A percentile compares a stretch with the other conserved stretches of the same genome.
These are phyloP conservation scores for Nannizzia gypsea DNA, from an alignment of 2,329 filamentous ascomycete genomes.

Conservation along the genomic window DNA sequence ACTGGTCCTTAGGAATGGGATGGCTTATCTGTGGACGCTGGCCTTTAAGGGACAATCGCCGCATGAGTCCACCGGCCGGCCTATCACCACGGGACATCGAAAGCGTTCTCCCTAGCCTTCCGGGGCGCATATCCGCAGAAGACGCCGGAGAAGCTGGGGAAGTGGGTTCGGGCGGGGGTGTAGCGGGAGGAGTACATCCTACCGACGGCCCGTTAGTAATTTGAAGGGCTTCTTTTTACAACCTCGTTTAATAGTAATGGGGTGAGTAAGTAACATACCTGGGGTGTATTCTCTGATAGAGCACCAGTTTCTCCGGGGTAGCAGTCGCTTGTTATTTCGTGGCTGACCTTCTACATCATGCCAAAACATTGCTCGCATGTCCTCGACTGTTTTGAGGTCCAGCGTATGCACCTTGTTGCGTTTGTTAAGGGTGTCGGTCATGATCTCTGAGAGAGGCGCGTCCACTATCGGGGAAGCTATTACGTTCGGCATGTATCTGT, in stretches of 20 bases:
- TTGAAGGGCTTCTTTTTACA: neutral
- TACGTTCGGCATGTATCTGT: conserved; percentile 92
- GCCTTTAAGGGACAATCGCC: conserved; percentile 37
- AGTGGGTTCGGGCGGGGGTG: conserved; percentile 43
- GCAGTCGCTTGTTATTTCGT: conserved; percentile 78
- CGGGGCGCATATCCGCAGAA: conserved; percentile 17
- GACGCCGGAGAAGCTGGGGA: conserved; percentile 20
- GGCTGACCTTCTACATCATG: conserved; percentile 80
- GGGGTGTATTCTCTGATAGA: conserved; percentile 77
- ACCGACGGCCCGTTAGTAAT: conserved; percentile 40
- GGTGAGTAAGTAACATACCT: conserved; percentile 36
- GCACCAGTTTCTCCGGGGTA: conserved; percentile 92
- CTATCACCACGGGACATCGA: conserved; percentile 48
- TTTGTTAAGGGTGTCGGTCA: conserved; percentile 87
- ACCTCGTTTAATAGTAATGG: too few species aligned
- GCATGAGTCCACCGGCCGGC: conserved; percentile 31
- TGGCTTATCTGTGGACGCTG: conserved; percentile 33
- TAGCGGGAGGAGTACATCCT: conserved; percentile 59
- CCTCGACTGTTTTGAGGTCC: conserved; percentile 68
- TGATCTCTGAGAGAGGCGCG: conserved; percentile 70
- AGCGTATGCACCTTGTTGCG: conserved; percentile 65
- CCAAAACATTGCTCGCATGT: conserved; percentile 88
- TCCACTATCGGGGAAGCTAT: conserved; percentile 93
- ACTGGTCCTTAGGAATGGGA: conserved; percentile 16
- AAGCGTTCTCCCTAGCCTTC: conserved; percentile 44